These are phyloP conservation scores for Chaetomium sp. DNA, from an alignment of 2,329 filamentous ascomycete species.

Conservation along the genomic window DNA sequence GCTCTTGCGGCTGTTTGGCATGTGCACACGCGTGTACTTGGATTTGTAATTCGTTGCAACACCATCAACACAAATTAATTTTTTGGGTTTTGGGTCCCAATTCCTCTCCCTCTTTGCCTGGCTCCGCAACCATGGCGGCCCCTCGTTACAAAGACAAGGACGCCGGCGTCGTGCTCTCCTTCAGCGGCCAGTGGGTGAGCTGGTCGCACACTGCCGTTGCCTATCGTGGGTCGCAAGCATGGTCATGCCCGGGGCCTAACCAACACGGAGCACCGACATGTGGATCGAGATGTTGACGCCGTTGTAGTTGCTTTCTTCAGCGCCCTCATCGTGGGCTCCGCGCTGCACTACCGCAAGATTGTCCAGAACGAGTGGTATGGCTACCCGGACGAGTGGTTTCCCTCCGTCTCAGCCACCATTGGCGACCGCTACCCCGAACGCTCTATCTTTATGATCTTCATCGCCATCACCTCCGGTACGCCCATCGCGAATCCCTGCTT, in stretches of 20 bases:
- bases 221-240: slow-evolving; percentile 62
- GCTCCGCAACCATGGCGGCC: slow-evolving; percentile 43
- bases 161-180: slow-evolving; percentile 59
- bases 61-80: background rate
- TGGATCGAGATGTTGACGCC: slow-evolving; percentile 15
- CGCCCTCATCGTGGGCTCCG: slow-evolving; percentile 77
- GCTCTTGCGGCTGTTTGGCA: slow-evolving; percentile 3
- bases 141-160: slow-evolving; percentile 66
- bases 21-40: slow-evolving; percentile 5
- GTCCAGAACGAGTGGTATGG: slow-evolving; percentile 96
- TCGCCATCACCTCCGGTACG: slow-evolving; percentile 87
- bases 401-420: slow-evolving; percentile 94
- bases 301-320: slow-evolving; percentile 76
- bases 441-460: slow-evolving; percentile 96
- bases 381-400: slow-evolving; percentile 95
- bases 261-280: background rate
- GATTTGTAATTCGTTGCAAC: background rate
- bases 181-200: slow-evolving; percentile 89
- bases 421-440: slow-evolving; percentile 96
- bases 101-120: background rate
- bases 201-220: slow-evolving; percentile 83
- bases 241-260: background rate
- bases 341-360: slow-evolving; percentile 93
- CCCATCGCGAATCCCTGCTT: slow-evolving; percentile 6
- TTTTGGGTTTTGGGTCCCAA: background rate